phyloP scores from a whole-genome alignment of 2,329 filamentous ascomycete genomes.

The Tolypocladium ophioglossoides region DNA sequence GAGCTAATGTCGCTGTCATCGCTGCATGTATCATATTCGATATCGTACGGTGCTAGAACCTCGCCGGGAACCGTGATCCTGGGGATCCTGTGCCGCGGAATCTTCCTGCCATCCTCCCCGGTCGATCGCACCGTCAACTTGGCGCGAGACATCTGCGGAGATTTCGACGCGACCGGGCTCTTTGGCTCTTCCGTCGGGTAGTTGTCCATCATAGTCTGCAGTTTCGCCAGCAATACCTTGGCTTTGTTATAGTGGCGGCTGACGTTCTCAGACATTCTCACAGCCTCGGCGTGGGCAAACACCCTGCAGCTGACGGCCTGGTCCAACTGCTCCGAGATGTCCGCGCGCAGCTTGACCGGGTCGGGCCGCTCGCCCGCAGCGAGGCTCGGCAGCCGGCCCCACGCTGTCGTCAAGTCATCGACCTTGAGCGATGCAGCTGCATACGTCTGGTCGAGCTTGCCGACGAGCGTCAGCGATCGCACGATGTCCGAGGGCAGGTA shows the following conservation, averaged over 20 bases:
- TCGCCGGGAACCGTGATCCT: conserved; percentile 56
- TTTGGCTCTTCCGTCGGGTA: conserved; percentile 45
- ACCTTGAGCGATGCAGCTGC: conserved; percentile 43
- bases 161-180: conserved; percentile 40
- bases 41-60: conserved; percentile 54
- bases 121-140: conserved; percentile 35
- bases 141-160: conserved; percentile 39
- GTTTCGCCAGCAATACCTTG: conserved; percentile 46
- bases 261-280: conserved; percentile 53
- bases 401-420: conserved; percentile 44
- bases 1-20: conserved; percentile 43
- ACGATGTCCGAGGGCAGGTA: conserved; percentile 58
- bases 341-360: conserved; percentile 41
- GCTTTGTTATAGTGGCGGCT: conserved; percentile 51
- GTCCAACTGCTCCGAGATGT: conserved; percentile 48
- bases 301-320: conserved; percentile 45
- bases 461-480: conserved; percentile 54
- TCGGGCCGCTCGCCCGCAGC: conserved; percentile 35
- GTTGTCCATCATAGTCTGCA: conserved; percentile 49
- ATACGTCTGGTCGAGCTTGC: conserved; percentile 51
- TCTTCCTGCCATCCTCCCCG: conserved; percentile 34
- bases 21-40: conserved; percentile 49
- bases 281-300: conserved; percentile 50
- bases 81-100: conserved; percentile 36
- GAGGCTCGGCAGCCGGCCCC: conserved; percentile 43